Conservation (phyloP, 176 grass and related monocot genomes). For the Aegilops bicornis region DNA sequence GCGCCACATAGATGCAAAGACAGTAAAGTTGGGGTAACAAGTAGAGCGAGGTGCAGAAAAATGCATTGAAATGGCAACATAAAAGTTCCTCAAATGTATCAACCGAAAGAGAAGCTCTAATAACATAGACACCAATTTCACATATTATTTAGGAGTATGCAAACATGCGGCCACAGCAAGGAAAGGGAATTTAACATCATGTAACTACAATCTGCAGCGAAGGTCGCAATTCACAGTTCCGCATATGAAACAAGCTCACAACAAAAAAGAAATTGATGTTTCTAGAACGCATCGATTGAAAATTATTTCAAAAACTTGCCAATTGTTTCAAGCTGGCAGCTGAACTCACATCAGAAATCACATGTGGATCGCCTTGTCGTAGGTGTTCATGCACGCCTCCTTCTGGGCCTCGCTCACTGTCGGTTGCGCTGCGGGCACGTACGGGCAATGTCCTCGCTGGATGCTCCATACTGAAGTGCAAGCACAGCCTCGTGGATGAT, state of each 20-base stretch:
- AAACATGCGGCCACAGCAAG: background rate
- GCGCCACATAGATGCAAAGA: background rate
- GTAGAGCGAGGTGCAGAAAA: background rate
- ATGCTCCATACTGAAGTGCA: constrained; percentile 81
- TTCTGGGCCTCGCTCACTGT: constrained; percentile 92
- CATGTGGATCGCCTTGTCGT: constrained; percentile 75
- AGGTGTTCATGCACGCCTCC: constrained; percentile 79
- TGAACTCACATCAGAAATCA: constrained; percentile 15
- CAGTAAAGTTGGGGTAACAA: background rate
- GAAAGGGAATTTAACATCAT: background rate
- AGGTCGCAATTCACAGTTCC: constrained; percentile 24
- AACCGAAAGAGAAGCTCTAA: constrained; percentile 9
- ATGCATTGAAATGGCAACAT: background rate
- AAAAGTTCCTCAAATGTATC: background rate
- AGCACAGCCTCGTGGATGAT: constrained; percentile 84
- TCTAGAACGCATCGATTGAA: constrained; percentile 12
- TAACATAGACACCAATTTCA: background rate
- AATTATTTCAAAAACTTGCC: constrained; percentile 39
- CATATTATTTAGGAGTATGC: constrained; percentile 21
- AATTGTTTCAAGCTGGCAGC: background rate
- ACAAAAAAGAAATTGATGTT: constrained; percentile 4
- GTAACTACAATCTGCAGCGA: constrained; percentile 22
- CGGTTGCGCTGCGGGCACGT: constrained; percentile 83
- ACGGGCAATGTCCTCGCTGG: constrained; percentile 76
- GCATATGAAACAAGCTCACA: background rate